A percentile compares a stretch with the other conserved stretches of the same genome.
Conservation (phyloP, 2,329 filamentous ascomycete genomes). For the Ceratocystis cubensis region DNA sequence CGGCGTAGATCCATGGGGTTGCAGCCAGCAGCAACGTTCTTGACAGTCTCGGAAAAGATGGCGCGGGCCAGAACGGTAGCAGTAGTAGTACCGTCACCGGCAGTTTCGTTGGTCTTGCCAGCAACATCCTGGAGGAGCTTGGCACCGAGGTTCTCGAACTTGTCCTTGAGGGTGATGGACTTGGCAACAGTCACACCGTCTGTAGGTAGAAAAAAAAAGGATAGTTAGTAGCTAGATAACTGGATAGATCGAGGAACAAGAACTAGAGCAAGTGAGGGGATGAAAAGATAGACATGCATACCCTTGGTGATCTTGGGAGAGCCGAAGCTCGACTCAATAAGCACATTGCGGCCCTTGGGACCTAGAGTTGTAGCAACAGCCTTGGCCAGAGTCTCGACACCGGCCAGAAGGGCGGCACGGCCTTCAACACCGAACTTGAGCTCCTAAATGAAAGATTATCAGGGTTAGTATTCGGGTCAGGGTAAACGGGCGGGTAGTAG, state of each 20-base stretch:
- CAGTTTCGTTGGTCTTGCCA: conserved; percentile 97
- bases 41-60: conserved; percentile 99
- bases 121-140: conserved; percentile 94
- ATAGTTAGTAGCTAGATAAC: conserved; percentile 23
- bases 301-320: conserved; percentile 99
- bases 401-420: conserved; percentile 74
- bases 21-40: conserved; percentile 98
- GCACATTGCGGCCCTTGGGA: conserved; percentile 94
- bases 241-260: not conserved
- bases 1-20: conserved; percentile 98
- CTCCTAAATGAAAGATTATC: conserved; percentile 47
- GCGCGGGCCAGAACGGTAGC: conserved; percentile 92
- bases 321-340: conserved; percentile 97
- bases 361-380: conserved; percentile 93
- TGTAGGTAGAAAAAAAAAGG: conserved; percentile 27
- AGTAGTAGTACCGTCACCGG: conserved; percentile 96
- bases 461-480: not conserved
- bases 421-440: conserved; percentile 97
- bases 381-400: conserved; percentile 93
- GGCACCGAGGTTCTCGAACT: conserved; percentile 98
- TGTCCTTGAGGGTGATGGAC: conserved; percentile 89
- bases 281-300: conserved; percentile 32
- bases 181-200: conserved; percentile 83
- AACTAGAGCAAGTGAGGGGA: not conserved
- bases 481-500: not conserved